Percentiles rank a stretch among this genome's conserved stretches.
Evolutionary conservation across 805 yeast genomes (phyloP).

Genomic region (Starmerella gropengiesseri): DNA sequence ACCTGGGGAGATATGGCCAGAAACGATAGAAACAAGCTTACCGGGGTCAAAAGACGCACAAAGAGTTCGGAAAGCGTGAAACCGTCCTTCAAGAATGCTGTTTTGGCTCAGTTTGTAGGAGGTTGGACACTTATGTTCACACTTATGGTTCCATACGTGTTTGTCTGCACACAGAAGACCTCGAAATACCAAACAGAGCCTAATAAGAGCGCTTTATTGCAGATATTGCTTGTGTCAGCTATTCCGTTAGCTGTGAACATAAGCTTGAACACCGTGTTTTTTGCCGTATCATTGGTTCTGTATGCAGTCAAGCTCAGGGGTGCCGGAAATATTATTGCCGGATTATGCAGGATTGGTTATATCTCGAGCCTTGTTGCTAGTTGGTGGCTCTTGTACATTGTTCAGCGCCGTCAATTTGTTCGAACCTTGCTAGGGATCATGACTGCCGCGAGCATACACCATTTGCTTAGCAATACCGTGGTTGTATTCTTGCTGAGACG

Average conservation of each 20-base stretch:
- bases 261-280: conserved; percentile 19
- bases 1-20: conserved; percentile 21
- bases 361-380: conserved; percentile 43
- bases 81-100: conserved; percentile 58
- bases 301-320: background rate
- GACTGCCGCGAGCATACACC: conserved; percentile 45
- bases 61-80: conserved; percentile 40
- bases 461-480: conserved; percentile 41
- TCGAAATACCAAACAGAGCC: conserved; percentile 34
- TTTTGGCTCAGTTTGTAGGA: conserved; percentile 62
- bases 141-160: conserved; percentile 58
- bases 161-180: conserved; percentile 64
- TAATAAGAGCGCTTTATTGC: conserved; percentile 35
- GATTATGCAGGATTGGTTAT: conserved; percentile 43
- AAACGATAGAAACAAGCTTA: conserved; percentile 56
- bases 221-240: conserved; percentile 36
- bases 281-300: conserved; percentile 20
- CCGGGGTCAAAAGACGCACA: conserved; percentile 60
- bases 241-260: conserved; percentile 23
- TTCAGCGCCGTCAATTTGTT: conserved; percentile 57
- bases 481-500: conserved; percentile 41
- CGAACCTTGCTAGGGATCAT: conserved; percentile 53
- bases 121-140: conserved; percentile 49
- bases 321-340: conserved; percentile 35
- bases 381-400: conserved; percentile 54